Percentiles rank a stretch among this genome's conserved stretches.
phyloP scores from a whole-genome alignment of 306 rosid genomes.

The Quercus rubra region DNA sequence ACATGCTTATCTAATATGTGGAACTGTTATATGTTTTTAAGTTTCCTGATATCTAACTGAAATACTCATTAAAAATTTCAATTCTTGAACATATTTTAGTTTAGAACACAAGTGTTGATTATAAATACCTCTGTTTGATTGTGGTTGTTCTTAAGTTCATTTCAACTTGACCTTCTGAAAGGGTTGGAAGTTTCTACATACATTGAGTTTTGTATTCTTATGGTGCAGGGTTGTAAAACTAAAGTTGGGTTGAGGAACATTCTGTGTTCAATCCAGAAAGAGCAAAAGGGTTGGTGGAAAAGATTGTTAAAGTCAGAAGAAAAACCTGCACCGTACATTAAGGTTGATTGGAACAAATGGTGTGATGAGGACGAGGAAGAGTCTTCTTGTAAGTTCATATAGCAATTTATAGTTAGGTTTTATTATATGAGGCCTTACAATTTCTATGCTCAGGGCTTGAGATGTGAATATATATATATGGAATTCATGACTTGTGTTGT shows the following conservation, averaged over 20 bases:
- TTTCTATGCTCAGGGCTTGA: background rate
- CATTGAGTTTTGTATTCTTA: slow-evolving; percentile 10
- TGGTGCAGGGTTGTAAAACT: slow-evolving; percentile 57
- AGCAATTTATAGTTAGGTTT: slow-evolving; percentile 1
- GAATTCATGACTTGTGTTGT: background rate
- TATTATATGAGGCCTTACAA: slow-evolving; percentile 6
- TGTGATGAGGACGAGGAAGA: slow-evolving; percentile 81
- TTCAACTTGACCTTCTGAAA: slow-evolving; percentile 2
- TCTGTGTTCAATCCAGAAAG: slow-evolving; percentile 69
- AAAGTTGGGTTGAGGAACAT: slow-evolving; percentile 73
- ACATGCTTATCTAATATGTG: background rate
- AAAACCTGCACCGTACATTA: slow-evolving; percentile 82
- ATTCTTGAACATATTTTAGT: background rate
- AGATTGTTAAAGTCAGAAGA: slow-evolving; percentile 71
- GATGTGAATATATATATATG: background rate
- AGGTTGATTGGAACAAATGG: slow-evolving; percentile 91
- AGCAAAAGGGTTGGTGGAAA: slow-evolving; percentile 80
- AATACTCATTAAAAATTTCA: background rate
- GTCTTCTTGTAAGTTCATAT: slow-evolving; percentile 43
- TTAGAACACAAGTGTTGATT: background rate
- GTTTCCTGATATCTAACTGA: background rate
- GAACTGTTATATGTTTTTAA: background rate
- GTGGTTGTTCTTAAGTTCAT: background rate
- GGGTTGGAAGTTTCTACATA: background rate
- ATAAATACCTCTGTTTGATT: background rate